A percentile compares a stretch with the other conserved stretches of the same genome.
These are phyloP conservation scores for Purpureocillium lavendulum DNA, from an alignment of 2,329 filamentous ascomycete species.

Conservation along the genomic window DNA sequence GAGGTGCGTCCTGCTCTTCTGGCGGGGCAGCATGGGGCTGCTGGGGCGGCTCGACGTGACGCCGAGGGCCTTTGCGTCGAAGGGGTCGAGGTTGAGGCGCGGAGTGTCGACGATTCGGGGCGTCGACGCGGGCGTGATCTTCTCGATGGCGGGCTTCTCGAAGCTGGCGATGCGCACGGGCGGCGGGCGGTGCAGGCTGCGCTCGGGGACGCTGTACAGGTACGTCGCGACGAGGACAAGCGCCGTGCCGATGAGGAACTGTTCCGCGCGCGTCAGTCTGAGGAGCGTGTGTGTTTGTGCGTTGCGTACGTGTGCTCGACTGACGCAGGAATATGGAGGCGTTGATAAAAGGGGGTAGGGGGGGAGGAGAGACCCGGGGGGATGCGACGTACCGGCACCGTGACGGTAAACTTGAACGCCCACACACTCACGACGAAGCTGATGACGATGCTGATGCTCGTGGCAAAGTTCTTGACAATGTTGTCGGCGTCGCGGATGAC, in stretches of 20 bases:
- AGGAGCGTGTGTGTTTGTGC: too few species aligned
- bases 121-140: conserved; percentile 26
- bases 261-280: background rate
- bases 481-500: conserved; percentile 45
- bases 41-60: conserved; percentile 37
- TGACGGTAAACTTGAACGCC: conserved; percentile 75
- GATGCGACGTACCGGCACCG: conserved; percentile 54
- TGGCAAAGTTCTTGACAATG: conserved; percentile 89
- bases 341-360: too few species aligned
- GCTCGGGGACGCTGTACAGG: conserved; percentile 66
- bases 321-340: too few species aligned
- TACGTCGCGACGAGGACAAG: conserved; percentile 78
- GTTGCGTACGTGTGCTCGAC: too few species aligned
- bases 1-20: conserved; percentile 29
- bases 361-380: background rate
- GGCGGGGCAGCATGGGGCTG: conserved; percentile 33
- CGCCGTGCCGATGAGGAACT: conserved; percentile 77
- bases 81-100: conserved; percentile 29
- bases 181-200: conserved; percentile 45
- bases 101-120: conserved; percentile 22
- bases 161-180: conserved; percentile 64
- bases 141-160: conserved; percentile 63
- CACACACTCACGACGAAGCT: conserved; percentile 79
- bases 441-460: conserved; percentile 82
- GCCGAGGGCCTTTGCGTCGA: conserved; percentile 29